Conservation (phyloP, 495 filamentous ascomycete genomes). For the Trichoderma virens region DNA sequence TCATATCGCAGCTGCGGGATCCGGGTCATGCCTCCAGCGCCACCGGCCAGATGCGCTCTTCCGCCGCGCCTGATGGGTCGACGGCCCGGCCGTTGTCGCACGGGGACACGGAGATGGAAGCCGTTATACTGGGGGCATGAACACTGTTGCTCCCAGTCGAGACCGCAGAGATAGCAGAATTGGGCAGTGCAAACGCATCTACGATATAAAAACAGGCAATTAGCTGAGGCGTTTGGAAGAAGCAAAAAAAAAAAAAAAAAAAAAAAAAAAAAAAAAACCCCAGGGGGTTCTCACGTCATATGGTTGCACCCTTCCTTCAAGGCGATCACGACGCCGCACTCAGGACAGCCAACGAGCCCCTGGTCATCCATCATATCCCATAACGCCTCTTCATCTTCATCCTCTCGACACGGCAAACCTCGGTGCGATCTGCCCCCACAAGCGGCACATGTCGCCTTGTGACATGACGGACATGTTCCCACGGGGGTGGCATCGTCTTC, state of each 20-base stretch:
- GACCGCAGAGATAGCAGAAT: background rate
- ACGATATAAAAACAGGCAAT: background rate
- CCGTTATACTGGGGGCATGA: background rate
- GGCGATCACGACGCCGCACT: background rate
- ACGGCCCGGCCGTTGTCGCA: background rate
- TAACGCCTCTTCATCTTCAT: background rate
- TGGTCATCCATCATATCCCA: background rate
- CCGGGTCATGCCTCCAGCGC: background rate
- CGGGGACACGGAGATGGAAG: background rate
- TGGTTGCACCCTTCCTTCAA: background rate
- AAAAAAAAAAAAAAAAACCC: too few species aligned
- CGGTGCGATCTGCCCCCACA: slow-evolving; percentile 33
- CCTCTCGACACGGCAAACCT: slow-evolving; percentile 5
- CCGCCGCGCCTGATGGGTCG: background rate
- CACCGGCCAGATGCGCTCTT: background rate
- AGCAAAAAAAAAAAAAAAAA: background rate
- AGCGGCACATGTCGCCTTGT: slow-evolving; percentile 28
- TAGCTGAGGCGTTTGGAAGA: background rate
- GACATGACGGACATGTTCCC: slow-evolving; percentile 31
- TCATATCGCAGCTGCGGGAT: background rate
- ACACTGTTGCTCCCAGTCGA: background rate
- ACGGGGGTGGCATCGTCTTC: background rate
- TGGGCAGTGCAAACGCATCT: background rate
- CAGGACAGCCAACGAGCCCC: background rate
- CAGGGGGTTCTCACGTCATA: background rate